Percentiles rank a stretch among this genome's conserved stretches.
These are phyloP conservation scores for Cladosporium halotolerans DNA, from an alignment of 2,329 filamentous ascomycete species.

Conservation along the genomic window DNA sequence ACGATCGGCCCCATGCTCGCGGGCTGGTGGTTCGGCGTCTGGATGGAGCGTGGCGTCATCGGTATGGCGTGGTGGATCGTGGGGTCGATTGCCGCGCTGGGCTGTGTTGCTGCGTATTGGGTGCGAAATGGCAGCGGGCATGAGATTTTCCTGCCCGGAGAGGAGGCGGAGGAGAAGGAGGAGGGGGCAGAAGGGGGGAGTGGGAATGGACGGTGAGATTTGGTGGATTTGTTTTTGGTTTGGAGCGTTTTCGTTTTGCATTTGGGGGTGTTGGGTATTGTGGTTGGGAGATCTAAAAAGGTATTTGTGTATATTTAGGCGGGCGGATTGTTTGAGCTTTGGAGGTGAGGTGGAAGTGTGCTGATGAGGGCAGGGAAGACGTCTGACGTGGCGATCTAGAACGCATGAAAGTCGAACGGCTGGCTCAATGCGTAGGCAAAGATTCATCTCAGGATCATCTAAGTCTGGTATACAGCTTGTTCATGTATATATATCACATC, in stretches of 20 bases:
- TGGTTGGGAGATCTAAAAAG: background rate
- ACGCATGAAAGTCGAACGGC: too few species aligned
- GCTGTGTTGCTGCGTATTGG: slow-evolving; percentile 53
- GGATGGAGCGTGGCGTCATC: slow-evolving; percentile 48
- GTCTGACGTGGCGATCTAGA: too few species aligned
- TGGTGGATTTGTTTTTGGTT: background rate
- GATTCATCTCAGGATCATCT: too few species aligned
- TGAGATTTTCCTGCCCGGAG: slow-evolving; percentile 50
- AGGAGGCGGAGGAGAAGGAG: slow-evolving; percentile 32
- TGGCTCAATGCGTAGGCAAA: too few species aligned
- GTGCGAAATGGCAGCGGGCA: slow-evolving; percentile 62
- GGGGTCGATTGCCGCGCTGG: slow-evolving; percentile 48
- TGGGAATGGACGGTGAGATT: slow-evolving; percentile 24
- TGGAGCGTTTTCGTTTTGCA: background rate
- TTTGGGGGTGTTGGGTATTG: too few species aligned
- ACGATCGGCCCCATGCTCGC: slow-evolving; percentile 52
- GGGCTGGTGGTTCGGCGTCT: slow-evolving; percentile 49
- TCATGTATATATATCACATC: background rate
- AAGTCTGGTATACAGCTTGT: too few species aligned
- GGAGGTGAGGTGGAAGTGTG: too few species aligned
- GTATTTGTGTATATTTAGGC: too few species aligned
- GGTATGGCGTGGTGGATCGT: slow-evolving; percentile 54
- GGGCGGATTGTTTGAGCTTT: too few species aligned
- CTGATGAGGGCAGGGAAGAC: too few species aligned
- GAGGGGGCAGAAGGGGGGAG: slow-evolving; percentile 22